Base-by-base conservation (phyloP, 345 rosid species). In the Euphorbia tirucalli region DNA sequence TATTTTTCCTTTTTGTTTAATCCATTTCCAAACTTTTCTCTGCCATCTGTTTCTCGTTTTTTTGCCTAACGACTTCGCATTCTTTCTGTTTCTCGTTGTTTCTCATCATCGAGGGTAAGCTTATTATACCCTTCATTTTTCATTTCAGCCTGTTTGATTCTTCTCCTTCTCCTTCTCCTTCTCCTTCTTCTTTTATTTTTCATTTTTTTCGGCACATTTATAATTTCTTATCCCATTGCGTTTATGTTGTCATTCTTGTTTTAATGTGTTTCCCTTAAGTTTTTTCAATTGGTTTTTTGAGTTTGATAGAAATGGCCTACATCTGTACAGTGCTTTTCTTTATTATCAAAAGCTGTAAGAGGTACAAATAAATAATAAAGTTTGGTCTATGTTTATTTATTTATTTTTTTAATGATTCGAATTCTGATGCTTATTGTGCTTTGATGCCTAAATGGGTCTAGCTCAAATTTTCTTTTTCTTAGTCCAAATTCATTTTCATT, bases 281-380 rank as follows among this genome's bases (percentile, higher is more conserved):
- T 68, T 7, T 52, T 52, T 55, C 27, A 57, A n/a, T n/a, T n/a
- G n/a, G n/a, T n/a, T n/a, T n/a, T n/a, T n/a, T 68, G 3, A 39
- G 39, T 54, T 41, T 21, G 71, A 22, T 37, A 37, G 35, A 55
- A 56, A 44, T 46, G 69, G 37, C 69, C 37, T 49, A 3, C 9
- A 35, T 35, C 14, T 63, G 4, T 65, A 49, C n/a, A 43, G 2
- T 64, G 6, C 18, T 65, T 65, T 41, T 44, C 62, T 55, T 35
- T 61, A 21, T 60, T 66, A 31, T 44, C 50, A 35, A 4, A 18
- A 24, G 25, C 35, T 68, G 2, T 24, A 50, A 41, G 62, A 61
- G 68, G 44, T 4, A 22, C 28, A 71, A 30, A 69, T 61, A 14
- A 11, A 75, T 11, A 30, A 69, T 61, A n/a, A 11, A 75, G 13